These are phyloP conservation scores for Pythium aquatile DNA, from an alignment of 352 stramenopile species.

Conservation along the genomic window DNA sequence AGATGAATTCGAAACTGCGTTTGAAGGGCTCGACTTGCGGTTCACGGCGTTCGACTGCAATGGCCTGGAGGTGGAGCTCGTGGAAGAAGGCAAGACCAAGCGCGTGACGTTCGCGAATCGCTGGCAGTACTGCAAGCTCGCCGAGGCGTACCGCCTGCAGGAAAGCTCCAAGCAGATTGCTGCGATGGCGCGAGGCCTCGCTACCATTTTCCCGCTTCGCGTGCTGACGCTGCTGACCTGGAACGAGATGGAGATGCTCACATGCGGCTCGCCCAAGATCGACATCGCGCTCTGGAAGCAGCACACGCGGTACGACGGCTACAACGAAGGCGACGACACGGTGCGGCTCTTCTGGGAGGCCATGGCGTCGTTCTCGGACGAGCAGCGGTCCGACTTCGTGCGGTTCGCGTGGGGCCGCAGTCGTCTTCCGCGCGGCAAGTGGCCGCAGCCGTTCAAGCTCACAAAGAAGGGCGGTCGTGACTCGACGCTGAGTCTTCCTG, in stretches of 20 bases:
- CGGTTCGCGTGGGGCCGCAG: constrained; percentile 94
- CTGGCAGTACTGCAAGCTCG: constrained; percentile 77
- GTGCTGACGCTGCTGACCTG: constrained; percentile 88
- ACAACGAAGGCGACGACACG: constrained; percentile 76
- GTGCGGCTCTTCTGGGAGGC: constrained; percentile 90
- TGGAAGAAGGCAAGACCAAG: constrained; percentile 59
- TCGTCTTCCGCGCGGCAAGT: constrained; percentile 87
- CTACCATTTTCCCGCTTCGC: constrained; percentile 82
- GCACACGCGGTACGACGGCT: constrained; percentile 89
- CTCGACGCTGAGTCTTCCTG: constrained; percentile 76
- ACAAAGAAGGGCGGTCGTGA: constrained; percentile 88
- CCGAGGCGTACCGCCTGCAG: constrained; percentile 75
- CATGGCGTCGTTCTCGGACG: constrained; percentile 84
- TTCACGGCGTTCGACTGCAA: constrained; percentile 87
- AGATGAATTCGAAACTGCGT: constrained; percentile 78
- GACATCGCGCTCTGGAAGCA: constrained; percentile 86
- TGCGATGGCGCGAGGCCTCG: constrained; percentile 79
- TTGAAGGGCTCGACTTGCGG: constrained; percentile 70
- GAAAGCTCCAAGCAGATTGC: constrained; percentile 70
- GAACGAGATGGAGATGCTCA: constrained; percentile 91
- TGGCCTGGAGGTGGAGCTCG: constrained; percentile 79
- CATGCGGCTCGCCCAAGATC: constrained; percentile 90
- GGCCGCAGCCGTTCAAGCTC: constrained; percentile 90
- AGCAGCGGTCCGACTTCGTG: constrained; percentile 89
- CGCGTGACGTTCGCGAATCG: constrained; percentile 86